These are phyloP conservation scores for Colletotrichum tropicale DNA, from an alignment of 2,329 filamentous ascomycete species.

Conservation along the genomic window DNA sequence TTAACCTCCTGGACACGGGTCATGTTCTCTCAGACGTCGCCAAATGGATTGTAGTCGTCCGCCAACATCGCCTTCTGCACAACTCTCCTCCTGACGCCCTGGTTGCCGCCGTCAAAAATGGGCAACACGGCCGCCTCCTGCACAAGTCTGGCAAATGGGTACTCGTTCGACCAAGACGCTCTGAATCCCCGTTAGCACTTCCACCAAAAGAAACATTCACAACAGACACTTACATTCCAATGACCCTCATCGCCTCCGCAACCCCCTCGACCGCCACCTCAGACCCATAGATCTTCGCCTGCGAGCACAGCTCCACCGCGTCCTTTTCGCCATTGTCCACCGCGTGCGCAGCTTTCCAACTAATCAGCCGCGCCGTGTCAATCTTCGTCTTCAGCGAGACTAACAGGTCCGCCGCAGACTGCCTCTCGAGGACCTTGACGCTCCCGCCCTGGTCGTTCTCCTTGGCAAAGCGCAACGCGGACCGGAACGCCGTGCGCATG, in stretches of 20 bases:
- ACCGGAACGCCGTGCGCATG: slow-evolving; percentile 58
- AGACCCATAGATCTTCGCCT: slow-evolving; percentile 56
- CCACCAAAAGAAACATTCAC: accelerated
- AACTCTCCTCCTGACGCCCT: slow-evolving; percentile 14
- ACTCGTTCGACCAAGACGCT: neutral
- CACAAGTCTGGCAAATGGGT: neutral
- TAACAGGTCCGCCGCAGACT: slow-evolving; percentile 56
- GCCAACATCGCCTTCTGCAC: neutral
- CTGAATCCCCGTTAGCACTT: neutral
- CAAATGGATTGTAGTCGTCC: neutral
- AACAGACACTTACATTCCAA: slow-evolving; percentile 46
- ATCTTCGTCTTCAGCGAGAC: slow-evolving; percentile 56
- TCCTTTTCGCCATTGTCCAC: slow-evolving; percentile 45
- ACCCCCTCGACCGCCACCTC: slow-evolving; percentile 53
- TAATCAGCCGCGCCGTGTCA: slow-evolving; percentile 53
- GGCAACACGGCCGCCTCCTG: slow-evolving; percentile 11
- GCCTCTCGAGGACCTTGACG: slow-evolving; percentile 48
- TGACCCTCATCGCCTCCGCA: slow-evolving; percentile 53
- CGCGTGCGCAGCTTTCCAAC: slow-evolving; percentile 54
- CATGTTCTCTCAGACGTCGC: neutral
- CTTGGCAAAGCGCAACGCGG: slow-evolving; percentile 54
- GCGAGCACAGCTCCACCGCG: slow-evolving; percentile 48
- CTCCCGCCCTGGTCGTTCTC: slow-evolving; percentile 47
- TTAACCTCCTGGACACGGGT: too few species aligned
- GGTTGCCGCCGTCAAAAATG: slow-evolving; percentile 22